Conservation (phyloP, 306 rosid genomes). For the Leucaena leucocephala region DNA sequence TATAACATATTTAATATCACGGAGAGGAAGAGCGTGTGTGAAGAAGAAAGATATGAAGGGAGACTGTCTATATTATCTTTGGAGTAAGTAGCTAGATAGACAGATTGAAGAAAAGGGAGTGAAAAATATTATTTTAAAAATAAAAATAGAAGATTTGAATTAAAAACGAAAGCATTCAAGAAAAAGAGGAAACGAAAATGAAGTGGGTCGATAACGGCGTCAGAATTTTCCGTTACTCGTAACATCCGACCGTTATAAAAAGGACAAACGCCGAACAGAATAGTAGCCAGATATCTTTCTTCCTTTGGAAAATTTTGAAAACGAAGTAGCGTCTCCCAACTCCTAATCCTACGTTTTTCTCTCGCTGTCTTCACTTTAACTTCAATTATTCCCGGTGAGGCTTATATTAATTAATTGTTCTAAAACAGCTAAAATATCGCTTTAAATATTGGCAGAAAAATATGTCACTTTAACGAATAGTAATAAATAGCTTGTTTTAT, state of each 20-base stretch:
- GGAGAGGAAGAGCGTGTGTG: conserved; percentile 5
- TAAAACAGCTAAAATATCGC: neutral
- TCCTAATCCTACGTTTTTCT: conserved; percentile 6
- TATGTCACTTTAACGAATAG: neutral
- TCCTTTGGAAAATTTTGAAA: conserved; percentile 1
- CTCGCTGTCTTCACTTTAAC: neutral
- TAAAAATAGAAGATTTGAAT: neutral
- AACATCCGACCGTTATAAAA: conserved; percentile 32
- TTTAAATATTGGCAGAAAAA: neutral
- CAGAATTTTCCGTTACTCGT: conserved; percentile 5
- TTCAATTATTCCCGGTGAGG: neutral
- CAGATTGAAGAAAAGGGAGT: neutral
- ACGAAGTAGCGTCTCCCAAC: neutral
- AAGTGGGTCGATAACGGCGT: conserved; percentile 21
- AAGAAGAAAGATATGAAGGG: neutral
- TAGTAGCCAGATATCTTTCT: neutral
- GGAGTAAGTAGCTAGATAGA: neutral
- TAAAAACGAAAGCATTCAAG: neutral
- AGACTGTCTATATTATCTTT: neutral
- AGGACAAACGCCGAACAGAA: conserved; percentile 19
- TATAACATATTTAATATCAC: neutral
- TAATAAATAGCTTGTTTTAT: neutral
- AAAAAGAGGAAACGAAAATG: neutral
- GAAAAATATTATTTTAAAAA: neutral
- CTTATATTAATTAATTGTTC: neutral